phyloP scores from a whole-genome alignment of 139 green algal species.

The Ettlia oleoabundans region DNA sequence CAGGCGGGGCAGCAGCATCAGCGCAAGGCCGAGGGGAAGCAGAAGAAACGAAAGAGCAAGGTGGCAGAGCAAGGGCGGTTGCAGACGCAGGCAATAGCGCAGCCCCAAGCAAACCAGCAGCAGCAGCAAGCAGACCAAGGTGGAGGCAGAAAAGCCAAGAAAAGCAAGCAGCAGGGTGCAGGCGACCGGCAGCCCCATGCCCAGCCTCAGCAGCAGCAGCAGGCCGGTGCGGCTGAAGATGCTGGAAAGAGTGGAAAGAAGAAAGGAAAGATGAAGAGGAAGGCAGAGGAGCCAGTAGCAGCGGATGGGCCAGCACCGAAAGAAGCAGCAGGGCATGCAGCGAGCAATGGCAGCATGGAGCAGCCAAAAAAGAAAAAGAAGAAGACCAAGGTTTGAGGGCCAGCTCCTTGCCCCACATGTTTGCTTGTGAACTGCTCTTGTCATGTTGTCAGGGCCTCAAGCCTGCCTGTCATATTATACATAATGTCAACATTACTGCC shows the following conservation, averaged over 20 bases:
- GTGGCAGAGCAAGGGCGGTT: background rate
- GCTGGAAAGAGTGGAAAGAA: background rate
- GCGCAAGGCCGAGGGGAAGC: background rate
- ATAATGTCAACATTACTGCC: no score
- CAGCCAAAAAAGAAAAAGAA: conserved; percentile 41
- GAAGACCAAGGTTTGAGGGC: conserved; percentile 6
- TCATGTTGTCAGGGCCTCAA: no score
- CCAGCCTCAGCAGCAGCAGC: background rate
- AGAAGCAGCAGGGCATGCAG: conserved; percentile 3
- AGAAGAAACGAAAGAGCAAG: background rate
- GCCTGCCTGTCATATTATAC: no score
- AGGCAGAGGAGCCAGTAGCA: background rate
- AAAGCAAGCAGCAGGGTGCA: conserved; percentile 15
- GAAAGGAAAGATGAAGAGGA: conserved; percentile 16
- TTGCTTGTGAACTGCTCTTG: background rate
- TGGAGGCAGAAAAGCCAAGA: conserved; percentile 6
- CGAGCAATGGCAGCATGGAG: background rate
- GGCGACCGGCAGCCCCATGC: background rate
- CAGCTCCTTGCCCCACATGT: background rate
- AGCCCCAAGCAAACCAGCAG: background rate
- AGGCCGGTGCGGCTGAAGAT: background rate
- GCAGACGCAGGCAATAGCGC: background rate
- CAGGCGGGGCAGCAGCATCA: background rate
- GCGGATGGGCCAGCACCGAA: background rate
- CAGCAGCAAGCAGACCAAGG: background rate